Conservation (phyloP, 805 yeast genomes). For the Candida easanensis region DNA sequence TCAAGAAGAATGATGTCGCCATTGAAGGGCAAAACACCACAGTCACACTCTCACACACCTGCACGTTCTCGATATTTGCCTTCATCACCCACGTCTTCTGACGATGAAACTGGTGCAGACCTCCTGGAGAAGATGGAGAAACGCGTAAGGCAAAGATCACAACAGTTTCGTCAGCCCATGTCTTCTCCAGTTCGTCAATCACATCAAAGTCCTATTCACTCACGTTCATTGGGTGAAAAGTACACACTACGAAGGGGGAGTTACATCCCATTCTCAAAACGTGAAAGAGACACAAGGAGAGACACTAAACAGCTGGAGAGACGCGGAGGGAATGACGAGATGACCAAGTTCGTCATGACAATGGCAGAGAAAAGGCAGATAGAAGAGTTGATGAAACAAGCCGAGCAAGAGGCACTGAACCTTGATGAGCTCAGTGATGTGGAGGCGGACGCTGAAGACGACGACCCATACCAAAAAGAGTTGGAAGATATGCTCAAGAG, state of each 20-base stretch:
- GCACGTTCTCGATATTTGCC: neutral
- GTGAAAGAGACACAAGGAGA: conserved; percentile 14
- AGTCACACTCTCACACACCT: neutral
- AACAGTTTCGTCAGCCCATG: conserved; percentile 12
- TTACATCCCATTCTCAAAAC: conserved; percentile 21
- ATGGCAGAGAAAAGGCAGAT: conserved; percentile 11
- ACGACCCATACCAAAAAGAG: conserved; percentile 17
- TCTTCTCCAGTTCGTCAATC: conserved; percentile 13
- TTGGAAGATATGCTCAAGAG: conserved; percentile 14
- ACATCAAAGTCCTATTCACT: conserved; percentile 2
- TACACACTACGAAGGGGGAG: conserved; percentile 22
- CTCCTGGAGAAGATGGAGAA: conserved; percentile 7
- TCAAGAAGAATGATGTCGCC: neutral
- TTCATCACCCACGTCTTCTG: neutral
- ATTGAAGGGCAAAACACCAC: neutral
- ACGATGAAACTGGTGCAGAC: conserved; percentile 3
- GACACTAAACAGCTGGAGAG: conserved; percentile 11
- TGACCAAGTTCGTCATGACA: conserved; percentile 19
- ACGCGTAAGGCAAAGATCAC: conserved; percentile 2
- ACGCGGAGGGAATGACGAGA: conserved; percentile 24
- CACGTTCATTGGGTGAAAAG: conserved; percentile 16
- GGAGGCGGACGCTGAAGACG: conserved; percentile 9
- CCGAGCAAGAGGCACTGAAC: conserved; percentile 9
- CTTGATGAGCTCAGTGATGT: conserved; percentile 8
- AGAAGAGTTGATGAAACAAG: conserved; percentile 9